Evolutionary conservation across 2,329 filamentous ascomycete species (phyloP).

Genomic region (Pseudocercospora fuligena): DNA sequence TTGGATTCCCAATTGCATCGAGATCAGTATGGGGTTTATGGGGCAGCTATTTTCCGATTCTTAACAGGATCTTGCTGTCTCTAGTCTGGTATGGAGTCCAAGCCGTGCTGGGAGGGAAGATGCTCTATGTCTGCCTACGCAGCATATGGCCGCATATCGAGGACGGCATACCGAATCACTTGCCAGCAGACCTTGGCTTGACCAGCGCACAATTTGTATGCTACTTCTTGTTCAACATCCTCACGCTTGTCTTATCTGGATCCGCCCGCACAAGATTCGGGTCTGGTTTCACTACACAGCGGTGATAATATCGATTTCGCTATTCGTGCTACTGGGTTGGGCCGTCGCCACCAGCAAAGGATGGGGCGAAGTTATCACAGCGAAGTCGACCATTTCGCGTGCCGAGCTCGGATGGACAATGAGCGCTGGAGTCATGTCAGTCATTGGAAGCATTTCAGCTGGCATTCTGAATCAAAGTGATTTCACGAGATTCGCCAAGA

Average conservation of each 20-base stretch:
- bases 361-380: constrained; percentile 11
- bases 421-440: constrained; percentile 17
- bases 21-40: constrained; percentile 3
- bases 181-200: neutral
- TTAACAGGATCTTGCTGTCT: constrained; percentile 3
- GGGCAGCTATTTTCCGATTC: constrained; percentile 6
- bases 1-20: constrained; percentile 3
- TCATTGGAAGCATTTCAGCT: constrained; percentile 19
- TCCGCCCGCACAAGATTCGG: constrained; percentile 5
- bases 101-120: constrained; percentile 8
- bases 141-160: constrained; percentile 6
- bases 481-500: constrained; percentile 18
- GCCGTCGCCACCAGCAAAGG: constrained; percentile 15
- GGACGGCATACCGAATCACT: neutral
- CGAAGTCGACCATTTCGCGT: neutral
- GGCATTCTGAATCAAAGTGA: constrained; percentile 23
- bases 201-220: constrained; percentile 8
- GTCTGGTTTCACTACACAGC: constrained; percentile 8
- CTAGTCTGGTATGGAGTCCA: constrained; percentile 9
- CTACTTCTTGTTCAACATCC: constrained; percentile 8
- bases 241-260: constrained; percentile 7
- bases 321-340: constrained; percentile 14
- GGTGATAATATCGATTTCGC: neutral
- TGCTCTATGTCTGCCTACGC: constrained; percentile 2
- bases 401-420: constrained; percentile 18